Evolutionary conservation across 768 basidiomycete species (phyloP).

Genomic region (Serendipita vermifera): DNA sequence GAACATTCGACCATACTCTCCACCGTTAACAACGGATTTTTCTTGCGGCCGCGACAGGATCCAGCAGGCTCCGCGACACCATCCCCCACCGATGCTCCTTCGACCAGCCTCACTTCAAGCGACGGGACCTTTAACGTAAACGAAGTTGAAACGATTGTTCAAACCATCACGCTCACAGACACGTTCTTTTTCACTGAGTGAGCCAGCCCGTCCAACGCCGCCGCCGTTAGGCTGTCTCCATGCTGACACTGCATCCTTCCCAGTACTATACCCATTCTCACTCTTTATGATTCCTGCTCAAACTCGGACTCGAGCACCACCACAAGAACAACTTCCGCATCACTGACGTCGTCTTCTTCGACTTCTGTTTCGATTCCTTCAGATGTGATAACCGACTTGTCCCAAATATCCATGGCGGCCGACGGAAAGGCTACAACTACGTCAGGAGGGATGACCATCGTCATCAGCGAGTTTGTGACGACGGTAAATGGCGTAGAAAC

Average conservation of each 20-base stretch:
- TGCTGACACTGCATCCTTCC: background rate
- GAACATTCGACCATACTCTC: background rate
- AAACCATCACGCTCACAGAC: conserved; percentile 2
- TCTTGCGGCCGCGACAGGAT: background rate
- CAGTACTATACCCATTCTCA: conserved; percentile 1
- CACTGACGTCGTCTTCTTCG: background rate
- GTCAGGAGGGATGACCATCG: background rate
- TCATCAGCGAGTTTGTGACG: conserved; percentile 6
- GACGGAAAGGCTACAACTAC: conserved; percentile 3
- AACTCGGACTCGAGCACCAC: background rate
- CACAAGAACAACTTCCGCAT: background rate
- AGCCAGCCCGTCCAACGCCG: background rate
- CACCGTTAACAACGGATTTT: background rate
- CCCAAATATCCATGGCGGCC: background rate
- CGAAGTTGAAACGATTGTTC: background rate
- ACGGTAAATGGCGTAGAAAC: conserved; percentile 3
- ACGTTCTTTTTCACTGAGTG: background rate
- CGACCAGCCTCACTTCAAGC: no score
- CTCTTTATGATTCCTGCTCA: background rate
- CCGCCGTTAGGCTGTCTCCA: no score
- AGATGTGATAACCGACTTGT: background rate
- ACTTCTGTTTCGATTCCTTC: no score
- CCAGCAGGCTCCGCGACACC: background rate
- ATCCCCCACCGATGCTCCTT: no score
- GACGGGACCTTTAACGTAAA: background rate